A percentile compares a stretch with the other conserved stretches of the same genome.
phyloP scores from a whole-genome alignment of 495 filamentous ascomycete genomes.

The Penicillium salamii region DNA sequence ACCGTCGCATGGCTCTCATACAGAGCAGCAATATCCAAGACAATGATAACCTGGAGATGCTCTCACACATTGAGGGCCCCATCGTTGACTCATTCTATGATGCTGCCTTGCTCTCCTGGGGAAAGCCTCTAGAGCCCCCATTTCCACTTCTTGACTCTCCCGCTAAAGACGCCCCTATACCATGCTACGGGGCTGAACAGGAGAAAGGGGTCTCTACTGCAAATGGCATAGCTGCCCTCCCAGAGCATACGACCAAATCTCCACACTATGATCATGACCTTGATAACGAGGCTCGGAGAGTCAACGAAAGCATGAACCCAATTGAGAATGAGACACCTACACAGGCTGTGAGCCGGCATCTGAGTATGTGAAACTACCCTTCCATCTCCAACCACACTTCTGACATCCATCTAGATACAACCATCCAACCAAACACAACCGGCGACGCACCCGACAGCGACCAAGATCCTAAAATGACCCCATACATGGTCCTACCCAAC shows the following conservation, averaged over 20 bases:
- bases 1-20: constrained; percentile 62
- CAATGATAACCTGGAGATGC: constrained; percentile 78
- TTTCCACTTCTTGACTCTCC: constrained; percentile 55
- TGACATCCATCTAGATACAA: constrained; percentile 42
- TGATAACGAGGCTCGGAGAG: constrained; percentile 54
- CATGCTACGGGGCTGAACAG: constrained; percentile 13
- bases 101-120: constrained; percentile 67
- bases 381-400: neutral
- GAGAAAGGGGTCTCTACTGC: constrained; percentile 5
- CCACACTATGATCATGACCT: constrained; percentile 63
- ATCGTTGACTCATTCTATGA: constrained; percentile 76
- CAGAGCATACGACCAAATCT: constrained; percentile 54
- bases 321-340: constrained; percentile 49
- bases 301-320: constrained; percentile 52
- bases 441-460: constrained; percentile 52
- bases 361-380: constrained; percentile 41
- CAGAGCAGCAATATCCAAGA: constrained; percentile 79
- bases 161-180: constrained; percentile 36
- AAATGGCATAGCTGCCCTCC: constrained; percentile 33
- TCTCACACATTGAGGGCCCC: constrained; percentile 71
- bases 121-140: constrained; percentile 59
- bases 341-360: constrained; percentile 56
- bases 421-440: constrained; percentile 49
- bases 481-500: constrained; percentile 53
- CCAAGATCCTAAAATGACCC: constrained; percentile 55